Evolutionary conservation across 257 asterid species (phyloP), one percentile per base, ranked within the genome.

Genomic region (Anisodus acutangulus): DNA sequence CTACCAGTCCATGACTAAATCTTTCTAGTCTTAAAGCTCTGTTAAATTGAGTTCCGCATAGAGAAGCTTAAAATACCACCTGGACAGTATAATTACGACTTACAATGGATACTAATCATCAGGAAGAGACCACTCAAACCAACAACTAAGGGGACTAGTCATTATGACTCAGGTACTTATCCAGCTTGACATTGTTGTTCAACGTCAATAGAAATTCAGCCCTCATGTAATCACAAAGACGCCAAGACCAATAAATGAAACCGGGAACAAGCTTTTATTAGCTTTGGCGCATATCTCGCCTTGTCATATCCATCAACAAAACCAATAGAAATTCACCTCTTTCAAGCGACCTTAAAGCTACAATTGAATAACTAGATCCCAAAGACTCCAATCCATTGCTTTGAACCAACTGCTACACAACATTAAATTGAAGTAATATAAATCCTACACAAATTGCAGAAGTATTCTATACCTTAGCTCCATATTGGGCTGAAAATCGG

Each of bases 401-500:
- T 72, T 10, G 41, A 47, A 19, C 59, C 19, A 72, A 47, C 80
- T 6, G 59, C 62, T 51, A 37, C 0, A 6, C 19, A 12, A 5
- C 62, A 74, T 5, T 6, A 74, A 0, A 51, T 15, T 4, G 37
- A 37, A 26, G 64, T 5, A 67, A 57, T n/a, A 53, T 0, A 7
- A 41, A 67, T 22, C 78, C 6, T 47, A 8, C 53, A 10, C 41
- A 83, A 76, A 62, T 9, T 53, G 63, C 68, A 82, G 69, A 72
- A 54, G 64, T n/a, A 19, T 49, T 6, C 22, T n/a, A 55, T 84
- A 94, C 99, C 98, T 95, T 95, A 68, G 98, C 99, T 86, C 98
- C 99, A 88, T 78, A 82, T 78, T 94, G 98, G 7, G 99, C 98
- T 12, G 99, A 94, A 89, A 95, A 95, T 6, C 98, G 88, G 9